These are phyloP conservation scores for Hypoxylon trugodes DNA, from an alignment of 495 filamentous ascomycete genomes.

Conservation along the genomic window DNA sequence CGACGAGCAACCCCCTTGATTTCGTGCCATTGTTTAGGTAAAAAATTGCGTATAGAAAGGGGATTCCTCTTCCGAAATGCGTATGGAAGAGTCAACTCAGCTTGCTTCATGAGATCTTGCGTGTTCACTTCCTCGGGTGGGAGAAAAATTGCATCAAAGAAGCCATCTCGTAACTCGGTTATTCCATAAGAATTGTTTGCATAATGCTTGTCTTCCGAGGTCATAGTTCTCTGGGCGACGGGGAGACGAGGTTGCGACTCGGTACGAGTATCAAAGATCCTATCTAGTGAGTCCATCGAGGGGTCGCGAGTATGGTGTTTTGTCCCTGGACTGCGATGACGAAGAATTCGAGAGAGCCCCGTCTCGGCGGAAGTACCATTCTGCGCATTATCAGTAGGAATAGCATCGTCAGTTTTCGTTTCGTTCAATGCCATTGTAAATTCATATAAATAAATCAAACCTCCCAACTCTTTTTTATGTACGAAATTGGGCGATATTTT, in stretches of 20 bases:
- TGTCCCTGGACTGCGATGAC: constrained; percentile 12
- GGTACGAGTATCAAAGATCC: constrained; percentile 39
- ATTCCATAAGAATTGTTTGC: constrained; percentile 57
- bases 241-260: constrained; percentile 14
- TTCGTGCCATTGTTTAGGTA: constrained; percentile 56
- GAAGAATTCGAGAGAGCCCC: constrained; percentile 31
- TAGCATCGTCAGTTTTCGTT: background rate
- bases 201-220: constrained; percentile 37
- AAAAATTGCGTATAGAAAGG: constrained; percentile 53
- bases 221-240: constrained; percentile 26
- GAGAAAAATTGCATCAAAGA: constrained; percentile 66
- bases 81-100: constrained; percentile 49
- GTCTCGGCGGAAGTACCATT: background rate
- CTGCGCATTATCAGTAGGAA: background rate
- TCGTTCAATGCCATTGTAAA: constrained; percentile 10
- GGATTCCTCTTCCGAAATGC: constrained; percentile 50
- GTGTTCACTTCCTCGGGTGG: constrained; percentile 51
- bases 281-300: constrained; percentile 40
- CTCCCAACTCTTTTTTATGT: background rate
- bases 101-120: constrained; percentile 48
- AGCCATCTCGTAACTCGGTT: constrained; percentile 64
- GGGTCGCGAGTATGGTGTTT: constrained; percentile 25
- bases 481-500: background rate
- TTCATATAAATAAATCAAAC: background rate
- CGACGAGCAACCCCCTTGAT: constrained; percentile 44